Evolutionary conservation across 2,329 filamentous ascomycete genomes (phyloP).

Genomic region (Fusarium fujikuroi): DNA sequence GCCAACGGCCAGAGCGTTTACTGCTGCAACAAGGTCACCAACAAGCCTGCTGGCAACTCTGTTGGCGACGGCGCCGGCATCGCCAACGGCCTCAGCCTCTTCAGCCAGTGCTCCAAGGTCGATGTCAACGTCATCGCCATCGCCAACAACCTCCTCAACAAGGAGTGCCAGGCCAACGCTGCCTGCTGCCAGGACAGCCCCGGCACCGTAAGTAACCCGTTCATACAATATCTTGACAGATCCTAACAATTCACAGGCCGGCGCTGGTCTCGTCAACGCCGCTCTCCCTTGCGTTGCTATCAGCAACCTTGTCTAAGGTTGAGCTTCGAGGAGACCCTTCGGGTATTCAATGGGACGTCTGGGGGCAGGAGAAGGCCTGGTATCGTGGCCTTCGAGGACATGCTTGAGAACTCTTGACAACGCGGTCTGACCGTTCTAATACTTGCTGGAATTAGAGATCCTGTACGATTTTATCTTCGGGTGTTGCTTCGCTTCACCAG

Average conservation of each 20-base stretch:
- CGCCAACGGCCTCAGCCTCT: neutral
- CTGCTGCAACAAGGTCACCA: constrained; percentile 5
- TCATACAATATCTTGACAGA: rapidly evolving
- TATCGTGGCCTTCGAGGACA: neutral
- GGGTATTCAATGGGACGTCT: neutral
- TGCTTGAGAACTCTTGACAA: neutral
- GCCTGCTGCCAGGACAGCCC: constrained; percentile 13
- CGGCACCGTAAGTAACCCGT: neutral
- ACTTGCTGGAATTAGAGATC: neutral
- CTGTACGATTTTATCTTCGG: neutral
- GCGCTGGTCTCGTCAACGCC: neutral
- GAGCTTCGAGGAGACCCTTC: neutral
- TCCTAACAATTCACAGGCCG: neutral
- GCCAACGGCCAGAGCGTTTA: neutral
- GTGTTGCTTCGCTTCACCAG: neutral
- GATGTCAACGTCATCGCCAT: neutral
- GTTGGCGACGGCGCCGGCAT: neutral
- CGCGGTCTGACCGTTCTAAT: neutral
- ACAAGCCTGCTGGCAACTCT: neutral
- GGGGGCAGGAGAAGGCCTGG: neutral
- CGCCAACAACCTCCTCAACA: neutral
- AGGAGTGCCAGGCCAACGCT: neutral
- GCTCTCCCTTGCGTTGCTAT: constrained; percentile 1
- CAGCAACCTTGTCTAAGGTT: constrained; percentile 4
- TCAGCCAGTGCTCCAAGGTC: neutral